These are phyloP conservation scores for Neurospora cerealis DNA, from an alignment of 495 filamentous ascomycete species.

Conservation along the genomic window DNA sequence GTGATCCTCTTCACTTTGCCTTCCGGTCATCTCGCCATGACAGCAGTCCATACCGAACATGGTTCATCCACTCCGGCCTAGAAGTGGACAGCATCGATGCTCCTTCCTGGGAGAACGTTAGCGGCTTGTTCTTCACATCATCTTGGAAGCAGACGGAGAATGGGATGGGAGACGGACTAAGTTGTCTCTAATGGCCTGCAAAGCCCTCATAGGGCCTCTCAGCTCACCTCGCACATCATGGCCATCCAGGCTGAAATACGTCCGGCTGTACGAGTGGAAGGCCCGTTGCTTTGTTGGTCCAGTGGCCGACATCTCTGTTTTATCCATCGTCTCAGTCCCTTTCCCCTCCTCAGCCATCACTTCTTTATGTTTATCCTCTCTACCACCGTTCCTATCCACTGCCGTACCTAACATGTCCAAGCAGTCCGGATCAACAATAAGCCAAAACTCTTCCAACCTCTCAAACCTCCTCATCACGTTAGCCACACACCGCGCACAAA, in stretches of 20 bases:
- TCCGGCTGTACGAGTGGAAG: constrained; percentile 10
- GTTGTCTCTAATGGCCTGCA: constrained; percentile 4
- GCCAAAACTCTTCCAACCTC: constrained; percentile 10
- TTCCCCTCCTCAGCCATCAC: not conserved
- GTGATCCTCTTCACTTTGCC: not conserved
- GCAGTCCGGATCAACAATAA: constrained; percentile 7
- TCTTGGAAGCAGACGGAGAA: not conserved
- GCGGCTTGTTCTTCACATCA: not conserved
- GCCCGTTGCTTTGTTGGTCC: not conserved
- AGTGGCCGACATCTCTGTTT: not conserved
- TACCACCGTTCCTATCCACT: not conserved
- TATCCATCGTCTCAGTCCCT: not conserved
- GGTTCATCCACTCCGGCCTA: constrained; percentile 4
- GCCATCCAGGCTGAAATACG: constrained; percentile 4
- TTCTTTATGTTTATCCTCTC: not conserved
- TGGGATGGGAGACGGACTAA: not conserved
- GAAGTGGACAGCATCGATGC: not conserved
- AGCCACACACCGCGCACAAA: constrained; percentile 9
- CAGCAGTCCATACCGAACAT: constrained; percentile 7
- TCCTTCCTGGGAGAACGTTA: not conserved
- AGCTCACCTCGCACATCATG: not conserved
- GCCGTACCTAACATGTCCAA: no score
- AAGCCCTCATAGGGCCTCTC: constrained; percentile 1
- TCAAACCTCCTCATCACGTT: constrained; percentile 8
- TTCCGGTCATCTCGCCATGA: constrained; percentile 3